Base-by-base conservation (phyloP, 2,329 filamentous ascomycete species). In the Fusarium metavorans region DNA sequence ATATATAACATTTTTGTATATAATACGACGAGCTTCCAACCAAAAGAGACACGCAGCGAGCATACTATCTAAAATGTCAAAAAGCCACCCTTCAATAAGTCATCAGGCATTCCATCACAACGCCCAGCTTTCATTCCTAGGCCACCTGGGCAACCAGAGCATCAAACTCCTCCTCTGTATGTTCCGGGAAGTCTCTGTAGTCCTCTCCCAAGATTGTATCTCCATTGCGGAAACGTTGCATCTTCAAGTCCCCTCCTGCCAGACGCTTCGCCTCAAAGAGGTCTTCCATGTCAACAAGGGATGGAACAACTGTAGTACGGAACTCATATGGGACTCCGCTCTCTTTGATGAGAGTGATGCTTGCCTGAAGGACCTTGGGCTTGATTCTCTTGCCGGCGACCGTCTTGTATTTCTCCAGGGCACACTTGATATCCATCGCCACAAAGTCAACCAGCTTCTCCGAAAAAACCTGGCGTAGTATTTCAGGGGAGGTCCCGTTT, bases 391-490 rank as follows among this genome's bases (percentile, higher is more conserved):
- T 52, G 1, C 76, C 76, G 0, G 76, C 67, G 8, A 78, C 75
- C 0, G 62, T 72, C 56, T 76, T 76, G 43, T 78, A 78, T 1
- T 77, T 78, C 16, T 78, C 73, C 5, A 78, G 4, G 0, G 75
- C 76, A 18, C 76, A 77, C 18, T 78, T 78, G 16, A 78, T 78
- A 2, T 78, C 76, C 76, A 78, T 78, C 0, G 76, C 76, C 1
- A 76, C 67, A 8, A 78, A 78, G 10, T 72, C 69, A 7, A 75
- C 63, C 2, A 78, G 66, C 0, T 60, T 58, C 16, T 78, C 73
- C 0, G 57, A 10, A 2, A 72, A 78, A 0, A 73, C 34, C 7
- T 74, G 60, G 1, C 61, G 57, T 5, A 78, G 34, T 0, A 70
- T 13, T 0, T 62, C 37, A 0, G 76, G 73, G 0, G 74, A 70